Base-by-base conservation (phyloP, 495 filamentous ascomycete genomes). In the Daldinia grandis region DNA sequence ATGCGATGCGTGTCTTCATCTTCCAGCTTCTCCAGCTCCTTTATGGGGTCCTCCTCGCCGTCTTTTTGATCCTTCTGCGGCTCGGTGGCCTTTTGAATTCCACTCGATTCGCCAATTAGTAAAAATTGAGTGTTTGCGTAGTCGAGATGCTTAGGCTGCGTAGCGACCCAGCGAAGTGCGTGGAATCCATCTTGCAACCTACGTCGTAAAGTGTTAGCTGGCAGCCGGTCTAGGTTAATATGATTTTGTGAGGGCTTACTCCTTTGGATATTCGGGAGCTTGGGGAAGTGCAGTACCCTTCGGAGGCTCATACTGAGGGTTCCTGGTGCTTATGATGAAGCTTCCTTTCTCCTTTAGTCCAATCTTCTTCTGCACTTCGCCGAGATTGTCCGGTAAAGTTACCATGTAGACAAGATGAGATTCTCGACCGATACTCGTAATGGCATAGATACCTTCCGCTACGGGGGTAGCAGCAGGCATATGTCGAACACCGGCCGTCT, bases 361-460 rank as follows among this genome's bases (percentile, higher is more conserved):
- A 54, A 98, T 86, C 47, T 91, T 89, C 31, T 87, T 83, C 76
- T 97, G 93, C 0, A 97, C 82, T 62, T 93, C 86, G 12, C 89
- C 90, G 5, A 92, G 64, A 57, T 92, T 78, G 5, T 76, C 71
- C 0, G 94, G 95, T n/a, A 94, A 84, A 0, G 93, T 97, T 64
- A 97, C 73, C 35, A 94, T 83, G 69, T 98, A 98, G 0, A 85
- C 91, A 5, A 98, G 83, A 72, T 96, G 93, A 5, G 90, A 91
- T 40, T 89, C 84, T 2, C 88, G 81, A 2, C 88, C 89, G 0
- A 91, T 91, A 15, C 84, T 88, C 0, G 90, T 93, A 57, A 98
- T 88, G 1, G 90, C 91, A 74, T 98, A 97, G 17, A 97, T 88
- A 1, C 95, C 95, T 79, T 97, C 93, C 0, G 88, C 94, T 31